Evolutionary conservation across 169 alveolate genomes (phyloP), one percentile per base, ranked within the genome.

Genomic region (Besnoitia besnoiti): DNA sequence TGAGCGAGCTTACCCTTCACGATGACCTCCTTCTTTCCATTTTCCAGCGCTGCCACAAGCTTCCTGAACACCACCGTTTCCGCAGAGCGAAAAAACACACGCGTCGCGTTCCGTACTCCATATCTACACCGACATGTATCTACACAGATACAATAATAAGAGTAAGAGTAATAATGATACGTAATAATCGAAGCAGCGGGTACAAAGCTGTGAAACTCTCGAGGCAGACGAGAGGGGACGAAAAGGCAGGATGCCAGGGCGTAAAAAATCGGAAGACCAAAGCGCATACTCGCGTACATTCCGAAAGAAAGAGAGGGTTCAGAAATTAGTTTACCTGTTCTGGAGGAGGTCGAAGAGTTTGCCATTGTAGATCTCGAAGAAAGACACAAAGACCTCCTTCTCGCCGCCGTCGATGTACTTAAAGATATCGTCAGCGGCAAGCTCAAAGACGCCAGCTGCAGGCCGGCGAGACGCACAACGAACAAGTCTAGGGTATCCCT

Each of bases 321-420:
- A 50, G 62, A 10, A 50, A 50, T n/a, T n/a, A n/a, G n/a, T n/a
- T n/a, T 95, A 94, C 96, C 99, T 96, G 82, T 99, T 98, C 94
- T 99, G 99, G 40, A 99, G 97, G 76, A 99, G 96, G 96, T 99
- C 99, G 91, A 97, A 98, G 49, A 99, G 97, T 95, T 99, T 99
- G 62, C 99, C 99, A 93, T 99, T 99, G 95, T 99, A 99, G 82
- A 99, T 99, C 95, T 99, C 99, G 94, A 98, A 99, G 97, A 99
- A 99, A 79, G 99, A 98, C 47, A 99, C 98, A 93, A 94, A 51
- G 33, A 89, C 96, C 33, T 90, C 94, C 50, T 87, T 75, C 80
- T 89, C 55, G 27, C 7, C 8, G 16, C 51, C 75, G 30, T 44
- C 79, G 39, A 94, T 59, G 40, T 42, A 50, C n/a, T 55, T 8